Conservation (phyloP, 352 stramenopile genomes). For the Phytopythium mirpurense region DNA sequence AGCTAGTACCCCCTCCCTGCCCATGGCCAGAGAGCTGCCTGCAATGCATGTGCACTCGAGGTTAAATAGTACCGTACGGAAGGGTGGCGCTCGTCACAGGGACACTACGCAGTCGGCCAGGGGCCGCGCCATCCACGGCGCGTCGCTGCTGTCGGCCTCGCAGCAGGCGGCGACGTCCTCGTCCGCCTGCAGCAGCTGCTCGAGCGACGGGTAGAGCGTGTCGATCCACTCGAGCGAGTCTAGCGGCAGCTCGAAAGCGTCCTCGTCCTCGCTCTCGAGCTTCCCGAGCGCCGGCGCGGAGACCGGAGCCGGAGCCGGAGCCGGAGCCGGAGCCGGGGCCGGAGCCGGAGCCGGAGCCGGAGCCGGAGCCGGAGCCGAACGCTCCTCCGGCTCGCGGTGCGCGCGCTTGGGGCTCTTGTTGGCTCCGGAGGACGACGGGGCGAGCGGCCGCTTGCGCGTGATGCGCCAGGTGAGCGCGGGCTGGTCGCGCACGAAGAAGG, state of each 20-base stretch:
- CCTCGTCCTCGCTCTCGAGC: constrained; percentile 13
- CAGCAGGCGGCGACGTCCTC: not conserved
- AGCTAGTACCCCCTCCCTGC: too few relatives aligned
- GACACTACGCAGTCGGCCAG: not conserved
- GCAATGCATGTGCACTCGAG: too few relatives aligned
- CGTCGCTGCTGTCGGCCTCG: not conserved
- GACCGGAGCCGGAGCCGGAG: constrained; percentile 6
- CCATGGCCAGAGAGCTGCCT: too few relatives aligned
- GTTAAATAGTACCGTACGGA: not conserved
- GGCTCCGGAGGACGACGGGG: constrained; percentile 4
- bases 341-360: too few relatives aligned
- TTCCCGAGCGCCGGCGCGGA: constrained; percentile 3
- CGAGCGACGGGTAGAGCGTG: constrained; percentile 57
- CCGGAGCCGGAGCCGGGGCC: not conserved
- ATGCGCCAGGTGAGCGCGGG: constrained; percentile 59
- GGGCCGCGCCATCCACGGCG: not conserved
- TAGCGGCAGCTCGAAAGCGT: constrained; percentile 5
- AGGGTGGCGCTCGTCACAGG: not conserved
- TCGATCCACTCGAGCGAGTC: constrained; percentile 53
- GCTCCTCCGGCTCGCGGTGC: constrained; percentile 3
- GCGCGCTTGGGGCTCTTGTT: not conserved
- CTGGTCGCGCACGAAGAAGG: constrained; percentile 55
- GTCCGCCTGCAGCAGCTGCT: constrained; percentile 23
- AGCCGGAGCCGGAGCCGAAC: too few relatives aligned
- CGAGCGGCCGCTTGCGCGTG: constrained; percentile 44